These are phyloP conservation scores for Bromus sterilis DNA, from an alignment of 176 grass and related monocot species.

Conservation along the genomic window DNA sequence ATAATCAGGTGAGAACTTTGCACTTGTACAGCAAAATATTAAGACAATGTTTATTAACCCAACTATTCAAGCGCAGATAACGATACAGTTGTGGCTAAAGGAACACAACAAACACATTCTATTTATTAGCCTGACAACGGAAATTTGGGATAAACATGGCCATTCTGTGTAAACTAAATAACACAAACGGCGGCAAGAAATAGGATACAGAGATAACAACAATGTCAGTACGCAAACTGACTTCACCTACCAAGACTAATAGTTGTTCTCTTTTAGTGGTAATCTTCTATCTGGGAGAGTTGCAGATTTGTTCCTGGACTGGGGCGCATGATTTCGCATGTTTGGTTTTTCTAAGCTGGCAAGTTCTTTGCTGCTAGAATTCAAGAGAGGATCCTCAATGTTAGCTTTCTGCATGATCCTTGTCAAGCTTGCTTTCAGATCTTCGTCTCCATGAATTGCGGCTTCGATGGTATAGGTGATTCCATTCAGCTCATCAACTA, in stretches of 20 bases:
- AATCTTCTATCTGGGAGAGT: constrained; percentile 36
- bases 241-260: constrained; percentile 25
- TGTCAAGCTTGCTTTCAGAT: constrained; percentile 32
- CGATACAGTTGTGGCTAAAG: background rate
- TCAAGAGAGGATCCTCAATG: constrained; percentile 8
- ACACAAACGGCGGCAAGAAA: constrained; percentile 7
- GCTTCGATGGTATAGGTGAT: constrained; percentile 29
- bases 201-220: constrained; percentile 22
- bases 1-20: background rate
- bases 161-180: constrained; percentile 31
- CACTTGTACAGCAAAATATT: background rate
- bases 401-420: constrained; percentile 39
- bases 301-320: constrained; percentile 37
- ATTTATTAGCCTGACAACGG: background rate
- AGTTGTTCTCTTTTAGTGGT: constrained; percentile 65
- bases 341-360: constrained; percentile 10
- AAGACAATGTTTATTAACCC: background rate
- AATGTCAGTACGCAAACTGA: constrained; percentile 25
- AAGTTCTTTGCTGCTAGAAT: constrained; percentile 7
- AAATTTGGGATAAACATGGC: constrained; percentile 11
- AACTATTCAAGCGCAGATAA: background rate
- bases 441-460: constrained; percentile 31
- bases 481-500: constrained; percentile 32
- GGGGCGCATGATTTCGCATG: background rate
- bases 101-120: background rate